Evolutionary conservation across 257 asterid genomes (phyloP).

Genomic region (Scutellaria minor): DNA sequence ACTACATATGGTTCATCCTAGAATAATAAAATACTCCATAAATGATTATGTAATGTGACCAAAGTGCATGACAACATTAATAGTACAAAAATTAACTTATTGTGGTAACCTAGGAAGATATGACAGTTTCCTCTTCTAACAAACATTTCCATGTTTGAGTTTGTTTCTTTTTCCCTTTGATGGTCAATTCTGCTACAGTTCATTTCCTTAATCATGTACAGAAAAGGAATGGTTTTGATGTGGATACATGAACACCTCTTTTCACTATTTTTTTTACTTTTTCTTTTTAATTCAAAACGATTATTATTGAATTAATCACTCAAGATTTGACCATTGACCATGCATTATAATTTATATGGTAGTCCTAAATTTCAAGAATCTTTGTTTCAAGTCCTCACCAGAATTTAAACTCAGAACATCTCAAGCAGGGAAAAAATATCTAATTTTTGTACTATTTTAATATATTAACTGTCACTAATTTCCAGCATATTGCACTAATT

Average conservation of each 20-base stretch:
- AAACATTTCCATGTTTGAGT: constrained; percentile 24
- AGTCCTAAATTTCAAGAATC: no score
- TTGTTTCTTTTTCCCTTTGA: background rate
- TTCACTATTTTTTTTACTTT: background rate
- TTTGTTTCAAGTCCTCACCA: no score
- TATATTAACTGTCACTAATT: no score
- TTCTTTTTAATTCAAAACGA: background rate
- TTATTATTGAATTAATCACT: no score
- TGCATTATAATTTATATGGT: no score
- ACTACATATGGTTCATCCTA: constrained; percentile 10
- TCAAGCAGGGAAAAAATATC: no score
- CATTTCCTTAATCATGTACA: constrained; percentile 7
- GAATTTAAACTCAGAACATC: no score
- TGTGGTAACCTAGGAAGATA: constrained; percentile 29
- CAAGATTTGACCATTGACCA: no score
- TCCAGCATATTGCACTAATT: no score
- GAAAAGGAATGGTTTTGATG: constrained; percentile 13
- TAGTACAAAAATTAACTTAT: constrained; percentile 28
- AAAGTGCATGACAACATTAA: constrained; percentile 25
- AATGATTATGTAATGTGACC: background rate
- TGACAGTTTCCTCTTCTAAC: constrained; percentile 28
- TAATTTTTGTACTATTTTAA: no score
- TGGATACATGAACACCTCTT: background rate
- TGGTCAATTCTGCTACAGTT: constrained; percentile 32
- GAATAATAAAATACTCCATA: background rate